Evolutionary conservation across 768 basidiomycete genomes (phyloP).

Genomic region (Podaxis sp.): DNA sequence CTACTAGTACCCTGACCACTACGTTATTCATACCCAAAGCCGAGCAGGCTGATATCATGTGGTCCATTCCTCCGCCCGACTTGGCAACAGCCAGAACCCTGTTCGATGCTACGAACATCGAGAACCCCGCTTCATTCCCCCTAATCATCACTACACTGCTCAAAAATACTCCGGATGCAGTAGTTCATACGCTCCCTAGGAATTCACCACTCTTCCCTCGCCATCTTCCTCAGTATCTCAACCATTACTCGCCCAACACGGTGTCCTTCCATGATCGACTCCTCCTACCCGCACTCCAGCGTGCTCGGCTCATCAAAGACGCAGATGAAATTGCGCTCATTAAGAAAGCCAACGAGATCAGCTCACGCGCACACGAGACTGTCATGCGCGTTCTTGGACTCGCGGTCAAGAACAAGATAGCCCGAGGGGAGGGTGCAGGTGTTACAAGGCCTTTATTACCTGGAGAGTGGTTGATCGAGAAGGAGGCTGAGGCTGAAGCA

Average conservation of each 20-base stretch:
- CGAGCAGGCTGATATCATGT: slow-evolving; percentile 76
- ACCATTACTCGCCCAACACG: slow-evolving; percentile 33
- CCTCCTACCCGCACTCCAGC: slow-evolving; percentile 78
- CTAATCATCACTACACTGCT: slow-evolving; percentile 45
- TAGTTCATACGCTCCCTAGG: slow-evolving; percentile 67
- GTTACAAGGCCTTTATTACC: slow-evolving; percentile 58
- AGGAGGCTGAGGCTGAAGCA: slow-evolving; percentile 93
- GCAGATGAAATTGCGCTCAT: slow-evolving; percentile 73
- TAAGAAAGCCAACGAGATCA: slow-evolving; percentile 79
- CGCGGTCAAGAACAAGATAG: slow-evolving; percentile 60
- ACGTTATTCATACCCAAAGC: slow-evolving; percentile 81
- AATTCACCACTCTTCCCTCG: slow-evolving; percentile 52
- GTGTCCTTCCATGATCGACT: slow-evolving; percentile 53
- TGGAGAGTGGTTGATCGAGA: slow-evolving; percentile 85
- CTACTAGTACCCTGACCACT: slow-evolving; percentile 44
- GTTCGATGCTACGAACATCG: slow-evolving; percentile 61
- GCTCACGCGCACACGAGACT: slow-evolving; percentile 85
- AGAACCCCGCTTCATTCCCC: slow-evolving; percentile 47
- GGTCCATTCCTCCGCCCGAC: slow-evolving; percentile 82
- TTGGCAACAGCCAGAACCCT: slow-evolving; percentile 48
- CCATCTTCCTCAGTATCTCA: slow-evolving; percentile 43
- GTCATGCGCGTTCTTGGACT: slow-evolving; percentile 89
- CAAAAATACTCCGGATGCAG: slow-evolving; percentile 49
- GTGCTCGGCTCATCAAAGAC: slow-evolving; percentile 78
- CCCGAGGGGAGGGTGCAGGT: slow-evolving; percentile 42